phyloP scores from a whole-genome alignment of 441 rosid species.

The Heliophila coronopifolia region DNA sequence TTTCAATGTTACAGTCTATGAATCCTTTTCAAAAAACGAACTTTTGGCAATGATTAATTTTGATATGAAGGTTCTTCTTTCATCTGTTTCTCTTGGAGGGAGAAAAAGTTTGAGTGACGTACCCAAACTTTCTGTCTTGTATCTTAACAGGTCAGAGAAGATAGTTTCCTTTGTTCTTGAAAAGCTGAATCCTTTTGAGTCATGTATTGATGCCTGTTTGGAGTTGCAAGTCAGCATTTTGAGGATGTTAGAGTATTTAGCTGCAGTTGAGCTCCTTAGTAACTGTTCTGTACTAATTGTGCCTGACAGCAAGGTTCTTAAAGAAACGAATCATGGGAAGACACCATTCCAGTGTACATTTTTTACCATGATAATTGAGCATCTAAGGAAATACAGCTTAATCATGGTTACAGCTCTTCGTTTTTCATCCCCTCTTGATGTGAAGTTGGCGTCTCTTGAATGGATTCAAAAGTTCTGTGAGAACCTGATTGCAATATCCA shows the following conservation, averaged over 20 bases:
- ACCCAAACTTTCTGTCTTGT: constrained; percentile 54
- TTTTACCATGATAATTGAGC: constrained; percentile 48
- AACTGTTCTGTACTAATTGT: constrained; percentile 41
- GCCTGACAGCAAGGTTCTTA: constrained; percentile 26
- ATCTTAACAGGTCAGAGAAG: constrained; percentile 65
- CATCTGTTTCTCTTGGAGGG: constrained; percentile 55
- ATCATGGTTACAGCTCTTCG: constrained; percentile 59
- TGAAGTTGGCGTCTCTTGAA: constrained; percentile 59
- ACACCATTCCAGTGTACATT: constrained; percentile 28
- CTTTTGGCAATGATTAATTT: constrained; percentile 68
- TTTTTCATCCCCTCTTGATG: constrained; percentile 61
- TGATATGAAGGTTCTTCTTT: constrained; percentile 82
- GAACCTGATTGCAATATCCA: constrained; percentile 45
- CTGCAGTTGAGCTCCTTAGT: constrained; percentile 65
- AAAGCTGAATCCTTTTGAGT: constrained; percentile 69
- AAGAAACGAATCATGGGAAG: constrained; percentile 38
- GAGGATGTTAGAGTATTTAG: constrained; percentile 58
- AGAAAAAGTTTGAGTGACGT: constrained; percentile 44
- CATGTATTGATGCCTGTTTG: constrained; percentile 41
- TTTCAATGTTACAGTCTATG: constrained; percentile 29
- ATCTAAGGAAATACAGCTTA: constrained; percentile 48
- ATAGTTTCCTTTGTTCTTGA: constrained; percentile 57
- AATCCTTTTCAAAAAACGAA: constrained; percentile 57
- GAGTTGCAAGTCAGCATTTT: constrained; percentile 79
- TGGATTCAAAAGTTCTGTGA: constrained; percentile 75